Evolutionary conservation across 1,139 yeast genomes (phyloP).

Genomic region (Protomyces gravidus): DNA sequence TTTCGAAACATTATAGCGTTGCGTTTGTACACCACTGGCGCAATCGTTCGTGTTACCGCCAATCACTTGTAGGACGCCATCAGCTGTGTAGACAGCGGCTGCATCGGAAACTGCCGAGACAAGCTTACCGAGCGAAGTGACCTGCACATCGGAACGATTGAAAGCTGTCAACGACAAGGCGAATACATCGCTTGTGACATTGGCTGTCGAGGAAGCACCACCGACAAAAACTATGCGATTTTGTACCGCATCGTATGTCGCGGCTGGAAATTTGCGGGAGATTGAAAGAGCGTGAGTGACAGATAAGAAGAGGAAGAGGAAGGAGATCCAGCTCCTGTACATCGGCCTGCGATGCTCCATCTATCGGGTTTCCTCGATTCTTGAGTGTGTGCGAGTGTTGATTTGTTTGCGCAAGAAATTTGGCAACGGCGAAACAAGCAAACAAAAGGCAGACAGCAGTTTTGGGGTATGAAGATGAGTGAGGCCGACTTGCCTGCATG

Average conservation of each 20-base stretch:
- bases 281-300: neutral
- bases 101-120: constrained; percentile 11
- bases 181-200: constrained; percentile 17
- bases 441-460: no score
- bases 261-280: constrained; percentile 1
- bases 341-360: neutral
- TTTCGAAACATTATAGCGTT: neutral
- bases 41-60: constrained; percentile 11
- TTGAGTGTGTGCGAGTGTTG: neutral
- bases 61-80: constrained; percentile 4
- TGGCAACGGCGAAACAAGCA: no score
- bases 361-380: neutral
- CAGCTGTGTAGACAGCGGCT: neutral
- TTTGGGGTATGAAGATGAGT: no score
- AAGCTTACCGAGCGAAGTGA: neutral
- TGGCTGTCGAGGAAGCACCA: constrained; percentile 18
- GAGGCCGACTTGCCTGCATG: no score
- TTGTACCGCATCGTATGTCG: constrained; percentile 7
- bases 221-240: constrained; percentile 12
- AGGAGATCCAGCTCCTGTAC: neutral
- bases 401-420: neutral
- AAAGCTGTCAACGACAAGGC: constrained; percentile 12
- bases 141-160: constrained; percentile 6
- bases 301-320: neutral
- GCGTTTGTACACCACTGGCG: neutral